Evolutionary conservation across 1,139 yeast genomes (phyloP), one percentile per base, ranked within the genome.

Genomic region (Keqinozyma sinolaborantium): DNA sequence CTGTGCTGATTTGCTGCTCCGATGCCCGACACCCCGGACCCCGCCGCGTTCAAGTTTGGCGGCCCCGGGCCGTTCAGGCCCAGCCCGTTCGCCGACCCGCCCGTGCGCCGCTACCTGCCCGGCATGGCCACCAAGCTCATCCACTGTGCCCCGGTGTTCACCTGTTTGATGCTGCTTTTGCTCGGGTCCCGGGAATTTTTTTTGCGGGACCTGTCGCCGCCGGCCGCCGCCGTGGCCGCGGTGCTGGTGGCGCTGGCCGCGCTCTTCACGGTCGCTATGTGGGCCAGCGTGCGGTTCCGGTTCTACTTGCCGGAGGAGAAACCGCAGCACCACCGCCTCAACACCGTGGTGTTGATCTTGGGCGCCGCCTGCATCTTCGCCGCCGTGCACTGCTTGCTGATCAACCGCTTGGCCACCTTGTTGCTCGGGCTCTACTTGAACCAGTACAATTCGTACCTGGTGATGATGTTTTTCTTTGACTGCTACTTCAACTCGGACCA

Each of bases 341-440:
- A 18, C 21, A 18, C 21, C 21, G 13, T 23, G 11, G 8, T 23
- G 12, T 6, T 12, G 11, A 8, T 23, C 9, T 6, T 16, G 19
- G 15, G 28, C 25, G 30, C 26, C 8, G 16, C 29, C 9, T 20
- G 42, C 28, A 30, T 39, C 16, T 50, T 32, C 31, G 35, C 41
- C 24, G 45, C 49, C 14, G 34, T 57, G 1, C 38, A 45, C 14
- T 37, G 49, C 11, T 42, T 58, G 23, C 47, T 59, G 2, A 36
- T 51, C 5, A 44, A 43, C 26, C 39, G 65, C 19, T 32, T 55
- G 3, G 38, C 55, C 2, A 52, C 51, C 30, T 32, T 60, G 9
- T 44, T 41, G 19, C 40, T 61, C 21, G 63, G 63, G 4, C 46
- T 60, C 13, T 56, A 51, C 33, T 36, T 58, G 35, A 52, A 58